Conservation (phyloP, 805 yeast species). For the Metschnikowia koreensis region DNA sequence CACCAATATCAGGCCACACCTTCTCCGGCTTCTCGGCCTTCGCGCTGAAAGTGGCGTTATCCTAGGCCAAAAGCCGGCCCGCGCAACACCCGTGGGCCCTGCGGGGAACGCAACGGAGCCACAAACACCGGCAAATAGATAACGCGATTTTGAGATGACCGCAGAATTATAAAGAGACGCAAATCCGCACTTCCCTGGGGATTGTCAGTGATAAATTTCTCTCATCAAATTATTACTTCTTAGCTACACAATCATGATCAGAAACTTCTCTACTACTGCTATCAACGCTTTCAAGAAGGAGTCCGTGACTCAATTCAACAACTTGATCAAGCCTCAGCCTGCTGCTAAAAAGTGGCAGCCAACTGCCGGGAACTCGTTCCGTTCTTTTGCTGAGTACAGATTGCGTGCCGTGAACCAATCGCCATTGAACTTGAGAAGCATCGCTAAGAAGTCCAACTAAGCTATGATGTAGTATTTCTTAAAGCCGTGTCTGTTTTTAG, state of each 20-base stretch:
- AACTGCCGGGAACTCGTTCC: slow-evolving; percentile 37
- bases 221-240: background rate
- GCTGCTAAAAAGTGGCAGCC: slow-evolving; percentile 36
- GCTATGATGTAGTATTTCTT: background rate
- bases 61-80: background rate
- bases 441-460: slow-evolving; percentile 10
- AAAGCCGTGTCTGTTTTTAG: background rate
- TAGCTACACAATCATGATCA: slow-evolving; percentile 13
- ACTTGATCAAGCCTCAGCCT: slow-evolving; percentile 22
- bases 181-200: background rate
- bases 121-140: background rate
- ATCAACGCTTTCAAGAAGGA: slow-evolving; percentile 29
- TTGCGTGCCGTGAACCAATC: slow-evolving; percentile 41
- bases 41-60: slow-evolving; percentile 1
- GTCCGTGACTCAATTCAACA: slow-evolving; percentile 25
- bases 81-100: background rate
- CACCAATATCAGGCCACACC: background rate
- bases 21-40: background rate
- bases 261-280: slow-evolving; percentile 25
- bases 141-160: background rate
- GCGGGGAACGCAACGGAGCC: background rate
- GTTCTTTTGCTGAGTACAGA: slow-evolving; percentile 45
- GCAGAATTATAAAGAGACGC: slow-evolving; percentile 2
- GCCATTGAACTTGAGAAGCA: slow-evolving; percentile 34
- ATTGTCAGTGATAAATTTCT: too few relatives aligned